phyloP scores from a whole-genome alignment of 257 asterid genomes.

The Mitragyna speciosa region DNA sequence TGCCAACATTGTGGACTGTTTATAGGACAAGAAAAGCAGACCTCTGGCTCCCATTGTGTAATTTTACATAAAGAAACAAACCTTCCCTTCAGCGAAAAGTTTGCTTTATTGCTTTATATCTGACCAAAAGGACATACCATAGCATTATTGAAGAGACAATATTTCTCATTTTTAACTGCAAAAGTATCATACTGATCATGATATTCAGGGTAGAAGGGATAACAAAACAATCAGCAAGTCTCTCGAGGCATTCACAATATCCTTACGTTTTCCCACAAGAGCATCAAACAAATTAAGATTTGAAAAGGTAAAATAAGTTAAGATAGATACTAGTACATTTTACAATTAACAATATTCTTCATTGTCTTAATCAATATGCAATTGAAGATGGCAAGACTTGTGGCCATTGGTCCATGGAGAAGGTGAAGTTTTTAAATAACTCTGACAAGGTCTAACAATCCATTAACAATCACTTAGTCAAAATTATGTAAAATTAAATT shows the following conservation, averaged over 20 bases:
- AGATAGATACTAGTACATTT: not conserved
- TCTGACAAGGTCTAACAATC: not conserved
- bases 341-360: not conserved
- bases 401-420: not conserved
- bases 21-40: not conserved
- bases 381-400: not conserved
- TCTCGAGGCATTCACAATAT: not conserved
- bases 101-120: not conserved
- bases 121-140: not conserved
- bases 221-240: not conserved
- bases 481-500: not conserved
- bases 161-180: no score
- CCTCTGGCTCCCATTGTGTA: not conserved
- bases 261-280: not conserved
- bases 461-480: not conserved
- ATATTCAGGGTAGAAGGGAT: no score
- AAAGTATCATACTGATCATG: no score
- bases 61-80: not conserved
- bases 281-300: not conserved
- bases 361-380: not conserved
- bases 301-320: not conserved
- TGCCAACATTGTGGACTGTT: no score
- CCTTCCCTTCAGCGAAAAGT: slow-evolving; percentile 21
- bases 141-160: no score
- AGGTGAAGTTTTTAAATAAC: not conserved